phyloP scores from a whole-genome alignment of 768 basidiomycete species.

The Heimioporus sp. region DNA sequence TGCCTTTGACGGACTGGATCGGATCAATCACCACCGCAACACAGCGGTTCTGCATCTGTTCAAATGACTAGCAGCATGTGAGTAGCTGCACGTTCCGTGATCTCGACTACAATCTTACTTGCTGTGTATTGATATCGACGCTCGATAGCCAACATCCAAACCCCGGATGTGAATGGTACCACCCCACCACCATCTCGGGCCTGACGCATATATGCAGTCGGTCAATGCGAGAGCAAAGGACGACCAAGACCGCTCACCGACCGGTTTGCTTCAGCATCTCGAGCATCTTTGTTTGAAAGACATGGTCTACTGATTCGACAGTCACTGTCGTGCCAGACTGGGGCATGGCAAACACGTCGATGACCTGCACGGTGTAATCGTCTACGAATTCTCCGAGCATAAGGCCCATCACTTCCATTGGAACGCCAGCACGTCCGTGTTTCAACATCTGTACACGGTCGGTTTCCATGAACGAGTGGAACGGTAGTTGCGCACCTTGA shows the following conservation, averaged over 20 bases:
- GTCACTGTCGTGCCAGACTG: slow-evolving; percentile 97
- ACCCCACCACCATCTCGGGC: slow-evolving; percentile 97
- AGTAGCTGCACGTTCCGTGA: slow-evolving; percentile 5
- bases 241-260: slow-evolving; percentile 51
- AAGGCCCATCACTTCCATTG: slow-evolving; percentile 99
- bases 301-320: slow-evolving; percentile 97
- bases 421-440: slow-evolving; percentile 97
- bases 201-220: slow-evolving; percentile 35
- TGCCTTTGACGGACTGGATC: slow-evolving; percentile 97
- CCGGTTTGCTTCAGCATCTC: slow-evolving; percentile 99
- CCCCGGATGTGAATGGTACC: slow-evolving; percentile 99
- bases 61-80: slow-evolving; percentile 73
- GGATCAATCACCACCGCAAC: slow-evolving; percentile 98
- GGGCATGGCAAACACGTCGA: slow-evolving; percentile 99
- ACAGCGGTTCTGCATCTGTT: slow-evolving; percentile 87
- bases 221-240: not conserved
- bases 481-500: slow-evolving; percentile 65
- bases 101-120: slow-evolving; percentile 45
- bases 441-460: slow-evolving; percentile 84
- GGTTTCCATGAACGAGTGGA: not conserved
- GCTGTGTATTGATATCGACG: slow-evolving; percentile 98
- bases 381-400: slow-evolving; percentile 99
- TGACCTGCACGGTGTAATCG: slow-evolving; percentile 91
- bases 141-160: slow-evolving; percentile 99
- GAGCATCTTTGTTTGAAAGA: slow-evolving; percentile 97